Evolutionary conservation across 345 rosid genomes (phyloP), one percentile per base, ranked within the genome.

Genomic region (Arabis alpina): DNA sequence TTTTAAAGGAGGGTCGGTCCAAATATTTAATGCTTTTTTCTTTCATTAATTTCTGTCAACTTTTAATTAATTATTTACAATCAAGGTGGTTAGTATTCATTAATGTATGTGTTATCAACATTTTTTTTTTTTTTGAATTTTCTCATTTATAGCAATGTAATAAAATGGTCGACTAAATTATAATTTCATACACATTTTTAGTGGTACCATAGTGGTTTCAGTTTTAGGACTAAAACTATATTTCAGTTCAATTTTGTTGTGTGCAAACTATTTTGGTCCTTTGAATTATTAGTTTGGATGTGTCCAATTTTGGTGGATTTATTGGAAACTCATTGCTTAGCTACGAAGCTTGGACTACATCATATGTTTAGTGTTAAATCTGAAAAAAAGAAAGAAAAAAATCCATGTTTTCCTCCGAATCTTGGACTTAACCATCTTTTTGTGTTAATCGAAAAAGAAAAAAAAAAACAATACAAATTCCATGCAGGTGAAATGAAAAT

Each of bases 71-170:
- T 59, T 66, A 8, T 23, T 51, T 52, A 2, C 14, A 74, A 66
- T 74, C 48, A 34, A 74, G 68, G 62, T 74, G 56, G 77, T 74
- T 74, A 66, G 73, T 52, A 25, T 52, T 66, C 55, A 66, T 74
- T 52, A 74, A 74, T 57, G 71, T 48, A 48, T 49, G 32, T 44
- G 15, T 36, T 54, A 72, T 54, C 65, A 56, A 55, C 76, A 45
- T 0, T 44, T 45, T 32, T 25, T 44, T 42, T 14, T 53, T 42
- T n/a, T 14, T 53, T 32, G 42, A 10, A 32, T 8, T 23, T 52
- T 13, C 13, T 34, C 23, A 2, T 43, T 54, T 48, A 6, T 12
- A 32, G 27, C 10, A 70, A 24, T 27, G 16, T 12, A 13, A 40
- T 39, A 41, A 25, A 5, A 60, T 61, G 10, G 48, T 42, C 66